These are phyloP conservation scores for Sugiyamaella japonica DNA, from an alignment of 1,139 yeast species.

Conservation along the genomic window DNA sequence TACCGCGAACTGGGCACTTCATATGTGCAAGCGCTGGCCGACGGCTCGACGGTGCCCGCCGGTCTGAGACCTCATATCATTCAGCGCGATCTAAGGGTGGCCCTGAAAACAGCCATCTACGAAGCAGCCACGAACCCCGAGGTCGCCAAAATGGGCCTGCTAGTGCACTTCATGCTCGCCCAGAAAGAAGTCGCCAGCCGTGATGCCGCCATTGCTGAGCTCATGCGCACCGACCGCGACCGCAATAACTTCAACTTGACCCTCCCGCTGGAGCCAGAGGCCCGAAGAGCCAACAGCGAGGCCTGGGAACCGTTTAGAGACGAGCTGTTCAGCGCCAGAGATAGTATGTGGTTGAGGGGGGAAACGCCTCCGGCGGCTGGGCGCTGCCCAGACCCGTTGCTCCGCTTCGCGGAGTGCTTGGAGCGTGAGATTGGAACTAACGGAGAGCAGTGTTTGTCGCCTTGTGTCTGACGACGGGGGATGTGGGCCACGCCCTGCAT, in stretches of 20 bases:
- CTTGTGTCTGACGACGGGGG: constrained; percentile 65
- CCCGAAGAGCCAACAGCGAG: constrained; percentile 19
- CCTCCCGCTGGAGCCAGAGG: constrained; percentile 24
- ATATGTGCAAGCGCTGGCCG: constrained; percentile 56
- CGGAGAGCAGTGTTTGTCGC: constrained; percentile 52
- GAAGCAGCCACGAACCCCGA: constrained; percentile 50
- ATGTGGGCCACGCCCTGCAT: constrained; percentile 59
- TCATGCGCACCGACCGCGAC: constrained; percentile 27
- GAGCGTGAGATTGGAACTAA: neutral
- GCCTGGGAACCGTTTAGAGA: constrained; percentile 71
- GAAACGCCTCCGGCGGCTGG: neutral
- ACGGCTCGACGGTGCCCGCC: constrained; percentile 39
- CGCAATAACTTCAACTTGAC: constrained; percentile 22
- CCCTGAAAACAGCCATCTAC: constrained; percentile 64
- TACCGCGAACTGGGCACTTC: constrained; percentile 67
- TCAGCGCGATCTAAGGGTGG: constrained; percentile 69
- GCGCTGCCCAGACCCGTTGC: constrained; percentile 4
- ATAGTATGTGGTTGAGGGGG: constrained; percentile 32
- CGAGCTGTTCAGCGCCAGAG: constrained; percentile 74
- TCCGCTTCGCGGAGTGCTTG: neutral
- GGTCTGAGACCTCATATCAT: constrained; percentile 54
- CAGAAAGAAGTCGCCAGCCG: constrained; percentile 55
- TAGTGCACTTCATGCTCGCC: constrained; percentile 65
- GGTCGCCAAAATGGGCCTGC: constrained; percentile 57
- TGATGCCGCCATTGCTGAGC: constrained; percentile 31